phyloP scores from a whole-genome alignment of 352 stramenopile genomes.

The Phytophthora fragariae region DNA sequence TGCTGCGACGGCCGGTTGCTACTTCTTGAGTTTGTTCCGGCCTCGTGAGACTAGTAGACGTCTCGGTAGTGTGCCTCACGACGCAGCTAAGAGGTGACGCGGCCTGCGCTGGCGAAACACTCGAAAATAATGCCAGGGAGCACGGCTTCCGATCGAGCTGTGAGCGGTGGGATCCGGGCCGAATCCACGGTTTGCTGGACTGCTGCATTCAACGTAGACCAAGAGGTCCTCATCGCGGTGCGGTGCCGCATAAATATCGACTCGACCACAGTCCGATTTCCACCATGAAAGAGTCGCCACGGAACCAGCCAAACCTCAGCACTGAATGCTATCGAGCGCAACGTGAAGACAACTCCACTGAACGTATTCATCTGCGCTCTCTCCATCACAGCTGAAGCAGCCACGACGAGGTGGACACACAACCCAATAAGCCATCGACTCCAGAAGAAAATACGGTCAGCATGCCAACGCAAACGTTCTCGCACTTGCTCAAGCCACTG shows the following conservation, averaged over 20 bases:
- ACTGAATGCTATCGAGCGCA: constrained; percentile 5
- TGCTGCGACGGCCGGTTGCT: neutral
- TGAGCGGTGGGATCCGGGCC: neutral
- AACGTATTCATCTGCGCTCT: constrained; percentile 21
- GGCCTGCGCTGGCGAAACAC: neutral
- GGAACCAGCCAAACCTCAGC: neutral
- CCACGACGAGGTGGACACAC: constrained; percentile 11
- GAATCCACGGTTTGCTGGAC: neutral
- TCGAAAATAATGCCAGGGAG: constrained; percentile 8
- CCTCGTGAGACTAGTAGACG: neutral
- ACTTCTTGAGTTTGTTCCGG: neutral
- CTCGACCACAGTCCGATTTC: neutral
- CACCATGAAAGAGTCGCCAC: constrained; percentile 11
- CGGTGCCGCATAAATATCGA: neutral
- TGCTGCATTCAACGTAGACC: constrained; percentile 7
- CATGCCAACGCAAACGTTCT: constrained; percentile 18
- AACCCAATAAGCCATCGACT: constrained; percentile 4
- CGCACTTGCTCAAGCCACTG: constrained; percentile 22
- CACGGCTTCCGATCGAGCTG: neutral
- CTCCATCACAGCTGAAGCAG: constrained; percentile 13
- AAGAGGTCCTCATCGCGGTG: neutral
- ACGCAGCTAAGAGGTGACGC: constrained; percentile 13
- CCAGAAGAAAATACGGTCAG: neutral
- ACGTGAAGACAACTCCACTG: constrained; percentile 29
- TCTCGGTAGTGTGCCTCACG: constrained; percentile 12